Percentiles rank a stretch among this genome's conserved stretches.
These are phyloP conservation scores for Melampsora americana DNA, from an alignment of 1,284 basidiomycete species.

Conservation along the genomic window DNA sequence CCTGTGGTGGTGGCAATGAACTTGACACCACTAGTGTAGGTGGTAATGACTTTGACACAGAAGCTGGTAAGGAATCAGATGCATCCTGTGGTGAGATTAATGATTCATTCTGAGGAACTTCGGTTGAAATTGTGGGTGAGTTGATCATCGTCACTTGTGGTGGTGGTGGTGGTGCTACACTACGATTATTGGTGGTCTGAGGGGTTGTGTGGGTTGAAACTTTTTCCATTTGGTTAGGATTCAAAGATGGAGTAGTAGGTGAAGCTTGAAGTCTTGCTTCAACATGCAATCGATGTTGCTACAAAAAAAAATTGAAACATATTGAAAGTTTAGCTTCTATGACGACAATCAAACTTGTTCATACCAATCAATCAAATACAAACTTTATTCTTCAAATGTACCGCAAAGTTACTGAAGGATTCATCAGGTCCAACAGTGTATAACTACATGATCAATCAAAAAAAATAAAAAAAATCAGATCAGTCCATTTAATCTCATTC, in stretches of 20 bases:
- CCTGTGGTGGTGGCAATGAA: background rate
- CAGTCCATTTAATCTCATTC: conserved; percentile 37
- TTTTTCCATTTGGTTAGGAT: background rate
- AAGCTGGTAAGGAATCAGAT: background rate
- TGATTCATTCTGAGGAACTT: no score
- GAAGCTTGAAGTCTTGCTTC: conserved; percentile 21
- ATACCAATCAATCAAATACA: conserved; percentile 3
- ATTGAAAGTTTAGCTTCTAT: no score
- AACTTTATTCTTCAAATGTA: conserved; percentile 74
- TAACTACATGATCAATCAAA: conserved; percentile 59
- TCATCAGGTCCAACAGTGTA: conserved; percentile 92
- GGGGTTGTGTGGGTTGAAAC: no score
- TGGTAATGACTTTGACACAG: background rate
- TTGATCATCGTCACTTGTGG: background rate
- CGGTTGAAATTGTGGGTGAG: background rate
- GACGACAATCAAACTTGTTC: background rate
- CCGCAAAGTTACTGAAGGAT: conserved; percentile 83
- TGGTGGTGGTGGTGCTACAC: background rate
- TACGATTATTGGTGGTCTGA: no score
- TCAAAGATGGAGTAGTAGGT: no score
- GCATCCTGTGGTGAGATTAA: background rate
- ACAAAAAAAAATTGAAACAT: background rate
- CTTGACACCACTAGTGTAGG: background rate
- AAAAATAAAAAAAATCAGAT: background rate
- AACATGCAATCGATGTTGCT: conserved; percentile 43